These are phyloP conservation scores for Cladobotryum protrusum DNA, from an alignment of 2,329 filamentous ascomycete genomes.

Conservation along the genomic window DNA sequence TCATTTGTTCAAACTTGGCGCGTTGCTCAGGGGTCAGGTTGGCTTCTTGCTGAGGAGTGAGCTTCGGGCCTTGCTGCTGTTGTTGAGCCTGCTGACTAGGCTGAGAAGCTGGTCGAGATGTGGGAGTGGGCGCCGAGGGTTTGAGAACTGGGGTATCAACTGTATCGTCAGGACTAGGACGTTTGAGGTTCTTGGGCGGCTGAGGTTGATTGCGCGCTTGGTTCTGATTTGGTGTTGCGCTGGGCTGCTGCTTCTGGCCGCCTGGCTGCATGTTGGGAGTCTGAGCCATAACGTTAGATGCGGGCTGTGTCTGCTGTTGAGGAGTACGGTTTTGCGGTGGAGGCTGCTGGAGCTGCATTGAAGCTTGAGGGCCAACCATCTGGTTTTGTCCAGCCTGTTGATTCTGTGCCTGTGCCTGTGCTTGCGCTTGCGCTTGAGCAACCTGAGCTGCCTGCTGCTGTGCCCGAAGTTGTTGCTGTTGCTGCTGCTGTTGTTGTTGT, in stretches of 20 bases:
- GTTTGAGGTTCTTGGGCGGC: slow-evolving; percentile 42
- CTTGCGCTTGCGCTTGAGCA: slow-evolving; percentile 25
- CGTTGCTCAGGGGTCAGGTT: slow-evolving; percentile 39
- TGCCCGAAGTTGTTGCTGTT: slow-evolving; percentile 27
- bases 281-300: slow-evolving; percentile 39
- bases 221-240: slow-evolving; percentile 14
- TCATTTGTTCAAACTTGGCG: slow-evolving; percentile 35
- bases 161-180: slow-evolving; percentile 42
- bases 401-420: slow-evolving; percentile 30
- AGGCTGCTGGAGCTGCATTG: slow-evolving; percentile 48
- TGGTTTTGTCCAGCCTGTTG: slow-evolving; percentile 33
- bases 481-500: slow-evolving; percentile 23
- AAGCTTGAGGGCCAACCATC: slow-evolving; percentile 41
- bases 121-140: slow-evolving; percentile 9
- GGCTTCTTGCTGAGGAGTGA: slow-evolving; percentile 30
- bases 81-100: slow-evolving; percentile 11
- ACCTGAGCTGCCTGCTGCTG: slow-evolving; percentile 32
- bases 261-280: slow-evolving; percentile 24
- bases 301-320: slow-evolving; percentile 33
- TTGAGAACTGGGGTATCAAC: slow-evolving; percentile 23
- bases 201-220: slow-evolving; percentile 22
- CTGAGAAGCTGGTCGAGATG: slow-evolving; percentile 20
- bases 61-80: slow-evolving; percentile 15
- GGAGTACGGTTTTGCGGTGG: slow-evolving; percentile 39
- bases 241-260: slow-evolving; percentile 26